Conservation (phyloP, 1,139 yeast species). For the Suhomyces yuchorum region DNA sequence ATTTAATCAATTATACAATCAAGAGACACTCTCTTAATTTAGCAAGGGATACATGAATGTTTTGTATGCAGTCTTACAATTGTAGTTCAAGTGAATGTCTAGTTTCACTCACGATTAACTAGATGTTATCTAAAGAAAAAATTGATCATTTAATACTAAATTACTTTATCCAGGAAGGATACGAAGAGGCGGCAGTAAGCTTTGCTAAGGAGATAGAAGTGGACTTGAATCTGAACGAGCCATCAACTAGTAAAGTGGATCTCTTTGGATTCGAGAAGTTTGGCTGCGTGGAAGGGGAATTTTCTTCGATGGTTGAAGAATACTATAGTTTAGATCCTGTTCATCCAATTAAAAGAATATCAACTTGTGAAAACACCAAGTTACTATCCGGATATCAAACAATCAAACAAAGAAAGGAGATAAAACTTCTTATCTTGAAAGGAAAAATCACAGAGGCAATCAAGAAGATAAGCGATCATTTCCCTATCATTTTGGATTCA, state of each 20-base stretch:
- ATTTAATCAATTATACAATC: too few relatives aligned
- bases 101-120: neutral
- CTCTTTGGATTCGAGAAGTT: slow-evolving; percentile 10
- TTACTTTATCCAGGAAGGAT: slow-evolving; percentile 61
- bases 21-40: too few relatives aligned
- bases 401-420: slow-evolving; percentile 49
- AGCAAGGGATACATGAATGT: neutral
- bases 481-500: slow-evolving; percentile 56
- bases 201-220: slow-evolving; percentile 46
- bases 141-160: slow-evolving; percentile 52
- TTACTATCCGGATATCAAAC: slow-evolving; percentile 45
- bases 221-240: slow-evolving; percentile 6
- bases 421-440: slow-evolving; percentile 48
- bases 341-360: slow-evolving; percentile 1
- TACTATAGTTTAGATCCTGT: slow-evolving; percentile 15
- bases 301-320: slow-evolving; percentile 21
- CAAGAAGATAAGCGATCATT: slow-evolving; percentile 45
- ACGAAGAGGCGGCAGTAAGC: slow-evolving; percentile 51
- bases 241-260: slow-evolving; percentile 3
- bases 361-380: slow-evolving; percentile 15
- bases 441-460: slow-evolving; percentile 56
- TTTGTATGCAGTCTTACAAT: neutral
- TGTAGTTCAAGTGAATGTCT: neutral
- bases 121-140: slow-evolving; percentile 28
- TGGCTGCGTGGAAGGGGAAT: slow-evolving; percentile 17